Base-by-base conservation (phyloP, 768 basidiomycete genomes). In the Dioszegia aurantiaca region DNA sequence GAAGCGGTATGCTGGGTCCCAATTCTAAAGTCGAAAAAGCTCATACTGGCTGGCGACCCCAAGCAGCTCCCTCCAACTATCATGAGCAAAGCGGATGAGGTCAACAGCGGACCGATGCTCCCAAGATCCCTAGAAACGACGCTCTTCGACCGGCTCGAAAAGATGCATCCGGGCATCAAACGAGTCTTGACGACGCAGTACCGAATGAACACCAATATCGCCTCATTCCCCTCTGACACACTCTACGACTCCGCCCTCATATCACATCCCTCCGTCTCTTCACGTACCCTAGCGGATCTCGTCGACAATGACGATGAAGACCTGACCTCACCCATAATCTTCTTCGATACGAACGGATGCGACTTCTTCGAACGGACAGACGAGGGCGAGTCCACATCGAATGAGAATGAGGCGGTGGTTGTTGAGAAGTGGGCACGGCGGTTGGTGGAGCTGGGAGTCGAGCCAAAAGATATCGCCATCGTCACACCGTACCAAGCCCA, bases 1-100 rank as follows among this genome's bases (percentile, higher is more conserved):
- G 94, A 99, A 78, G 90, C 92, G 23, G 92, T 92, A 4, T 97
- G 92, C 78, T 97, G 94, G 92, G 84, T 98, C 30, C 93, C 95
- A 0, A 87, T 97, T 55, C 84, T 93, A 77, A 94, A 93, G 74
- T 88, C 85, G 0, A 87, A 86, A 78, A 94, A 91, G 74, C 79
- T 92, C 47, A 87, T 92, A 14, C 80, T 95, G 24, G 93, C 93
- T 1, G 94, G 94, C 0, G 94, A 97, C 77, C 93, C 92, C 1
- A 87, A 90, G 82, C 94, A 76, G 79, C 81, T 99, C 3, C 92
- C 92, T 0, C 94, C 94, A 0, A 99, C 94, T 0, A 84, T 98
- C 45, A 80, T 94, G 27, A 89, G 90, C 4, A 67, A 83, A 8
- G 79, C 84, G 58, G 75, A 79, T n/a, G 47, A 51, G 8, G 23